Evolutionary conservation across 2,329 filamentous ascomycete species (phyloP).

Genomic region (Diaporthe citrichinensis): DNA sequence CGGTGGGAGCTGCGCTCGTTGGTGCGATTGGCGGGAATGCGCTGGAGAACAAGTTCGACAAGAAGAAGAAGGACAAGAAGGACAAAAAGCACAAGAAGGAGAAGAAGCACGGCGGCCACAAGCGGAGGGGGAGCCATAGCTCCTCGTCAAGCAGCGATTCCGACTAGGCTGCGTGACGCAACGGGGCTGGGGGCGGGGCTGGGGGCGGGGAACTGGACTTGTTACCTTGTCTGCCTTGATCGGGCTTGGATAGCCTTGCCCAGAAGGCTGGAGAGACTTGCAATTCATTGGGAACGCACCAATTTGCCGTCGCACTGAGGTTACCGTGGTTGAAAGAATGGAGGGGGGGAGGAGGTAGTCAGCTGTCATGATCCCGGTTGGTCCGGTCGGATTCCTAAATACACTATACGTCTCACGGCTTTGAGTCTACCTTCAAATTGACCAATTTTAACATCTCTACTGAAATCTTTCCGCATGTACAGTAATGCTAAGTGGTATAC

Average conservation of each 20-base stretch:
- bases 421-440: not conserved
- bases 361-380: not conserved
- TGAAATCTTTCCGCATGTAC: not conserved
- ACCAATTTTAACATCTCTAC: not conserved
- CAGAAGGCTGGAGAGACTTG: no score
- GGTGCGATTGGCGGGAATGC: conserved; percentile 70
- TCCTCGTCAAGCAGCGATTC: conserved; percentile 35
- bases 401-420: not conserved
- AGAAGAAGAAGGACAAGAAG: conserved; percentile 60
- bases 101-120: conserved; percentile 27
- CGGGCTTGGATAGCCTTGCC: no score
- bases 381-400: no score
- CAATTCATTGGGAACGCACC: not conserved
- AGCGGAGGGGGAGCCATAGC: conserved; percentile 35
- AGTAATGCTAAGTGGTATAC: no score
- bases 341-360: no score
- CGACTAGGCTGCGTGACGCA: conserved; percentile 1
- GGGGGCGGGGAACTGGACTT: no score
- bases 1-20: conserved; percentile 63
- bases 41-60: conserved; percentile 55
- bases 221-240: not conserved
- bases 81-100: conserved; percentile 38
- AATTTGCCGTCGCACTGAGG: not conserved
- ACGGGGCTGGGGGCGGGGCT: not conserved
- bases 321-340: no score